These are phyloP conservation scores for Clavispora fructus DNA, from an alignment of 805 yeast species.

Conservation along the genomic window DNA sequence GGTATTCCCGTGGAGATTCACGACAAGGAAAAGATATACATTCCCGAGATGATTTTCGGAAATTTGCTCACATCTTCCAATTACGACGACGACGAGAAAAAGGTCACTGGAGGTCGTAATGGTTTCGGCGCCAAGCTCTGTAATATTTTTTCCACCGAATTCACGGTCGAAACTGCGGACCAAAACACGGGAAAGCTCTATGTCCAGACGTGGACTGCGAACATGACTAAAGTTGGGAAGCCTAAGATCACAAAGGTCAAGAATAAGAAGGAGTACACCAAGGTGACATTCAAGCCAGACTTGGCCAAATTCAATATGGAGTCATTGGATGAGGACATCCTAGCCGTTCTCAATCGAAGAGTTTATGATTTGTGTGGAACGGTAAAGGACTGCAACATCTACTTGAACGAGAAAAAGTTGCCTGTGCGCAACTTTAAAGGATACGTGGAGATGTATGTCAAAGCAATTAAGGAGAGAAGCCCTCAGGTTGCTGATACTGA, in stretches of 20 bases:
- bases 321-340: slow-evolving; percentile 71
- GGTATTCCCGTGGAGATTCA: slow-evolving; percentile 96
- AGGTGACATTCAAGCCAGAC: slow-evolving; percentile 85
- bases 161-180: slow-evolving; percentile 86
- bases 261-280: slow-evolving; percentile 72
- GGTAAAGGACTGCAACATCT: slow-evolving; percentile 74
- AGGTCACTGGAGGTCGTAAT: slow-evolving; percentile 97
- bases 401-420: slow-evolving; percentile 67
- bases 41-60: slow-evolving; percentile 95
- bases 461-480: slow-evolving; percentile 57
- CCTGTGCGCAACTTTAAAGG: slow-evolving; percentile 72
- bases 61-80: slow-evolving; percentile 91
- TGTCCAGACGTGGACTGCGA: slow-evolving; percentile 78
- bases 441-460: slow-evolving; percentile 85
- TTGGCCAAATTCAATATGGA: slow-evolving; percentile 79
- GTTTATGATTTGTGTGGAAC: slow-evolving; percentile 96
- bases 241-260: slow-evolving; percentile 64
- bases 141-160: slow-evolving; percentile 89
- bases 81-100: slow-evolving; percentile 91
- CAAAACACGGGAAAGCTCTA: slow-evolving; percentile 56
- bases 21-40: slow-evolving; percentile 82
- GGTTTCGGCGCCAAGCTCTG: slow-evolving; percentile 98
- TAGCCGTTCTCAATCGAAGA: slow-evolving; percentile 85
- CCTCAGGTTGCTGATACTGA: slow-evolving; percentile 30
- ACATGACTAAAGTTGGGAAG: slow-evolving; percentile 73